Percentiles rank a stretch among this genome's conserved stretches.
Conservation (phyloP, 2,329 filamentous ascomycete genomes). For the Incumbomyces lentus region DNA sequence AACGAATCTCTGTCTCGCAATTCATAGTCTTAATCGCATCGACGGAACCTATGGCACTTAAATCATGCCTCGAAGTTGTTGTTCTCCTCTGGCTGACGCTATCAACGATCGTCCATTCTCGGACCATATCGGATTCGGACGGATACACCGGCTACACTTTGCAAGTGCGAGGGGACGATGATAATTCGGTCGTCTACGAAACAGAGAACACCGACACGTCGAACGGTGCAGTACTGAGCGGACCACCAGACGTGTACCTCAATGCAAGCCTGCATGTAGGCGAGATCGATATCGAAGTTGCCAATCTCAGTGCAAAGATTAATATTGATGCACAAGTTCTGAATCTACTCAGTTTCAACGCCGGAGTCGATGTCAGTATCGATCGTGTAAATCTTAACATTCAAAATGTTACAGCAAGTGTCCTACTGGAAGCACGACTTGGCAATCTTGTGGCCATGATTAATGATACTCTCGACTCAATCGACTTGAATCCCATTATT, state of each 20-base stretch:
- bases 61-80: no score
- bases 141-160: constrained; percentile 50
- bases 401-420: constrained; percentile 48
- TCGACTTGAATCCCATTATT: constrained; percentile 52
- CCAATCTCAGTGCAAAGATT: constrained; percentile 51
- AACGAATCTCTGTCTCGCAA: no score
- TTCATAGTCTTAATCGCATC: no score
- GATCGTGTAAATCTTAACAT: constrained; percentile 47
- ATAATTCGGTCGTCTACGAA: constrained; percentile 41
- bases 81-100: no score
- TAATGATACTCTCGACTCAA: constrained; percentile 45
- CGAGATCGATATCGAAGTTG: constrained; percentile 48
- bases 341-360: constrained; percentile 49
- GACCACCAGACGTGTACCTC: constrained; percentile 47
- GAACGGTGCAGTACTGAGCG: constrained; percentile 31
- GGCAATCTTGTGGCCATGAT: constrained; percentile 53
- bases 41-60: no score
- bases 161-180: constrained; percentile 40
- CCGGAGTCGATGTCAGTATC: constrained; percentile 50
- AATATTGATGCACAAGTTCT: constrained; percentile 51
- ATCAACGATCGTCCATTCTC: no score
- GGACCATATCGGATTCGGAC: constrained; percentile 13
- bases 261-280: constrained; percentile 50
- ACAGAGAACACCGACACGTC: constrained; percentile 38
- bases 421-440: constrained; percentile 49